Evolutionary conservation across 2,329 filamentous ascomycete genomes (phyloP).

Genomic region (Sarocladium oryzae): DNA sequence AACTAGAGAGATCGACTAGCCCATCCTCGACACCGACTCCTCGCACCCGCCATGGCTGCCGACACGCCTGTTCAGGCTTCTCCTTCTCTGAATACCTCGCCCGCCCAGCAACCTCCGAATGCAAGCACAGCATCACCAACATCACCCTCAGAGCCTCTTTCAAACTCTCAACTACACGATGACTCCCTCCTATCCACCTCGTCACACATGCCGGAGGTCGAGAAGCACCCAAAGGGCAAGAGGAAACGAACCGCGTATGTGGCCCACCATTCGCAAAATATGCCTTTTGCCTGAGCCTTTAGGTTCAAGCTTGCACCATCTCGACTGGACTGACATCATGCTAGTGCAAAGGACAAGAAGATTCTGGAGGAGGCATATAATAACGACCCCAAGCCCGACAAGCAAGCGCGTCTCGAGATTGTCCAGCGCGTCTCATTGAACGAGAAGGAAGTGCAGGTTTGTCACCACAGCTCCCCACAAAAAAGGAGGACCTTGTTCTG

Average conservation of each 20-base stretch:
- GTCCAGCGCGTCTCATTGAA: constrained; percentile 80
- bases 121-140: background rate
- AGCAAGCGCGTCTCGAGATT: constrained; percentile 75
- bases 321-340: background rate
- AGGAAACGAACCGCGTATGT: constrained; percentile 59
- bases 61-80: constrained; percentile 2
- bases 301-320: no score
- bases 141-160: background rate
- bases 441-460: constrained; percentile 94
- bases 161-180: background rate
- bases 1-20: background rate
- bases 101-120: constrained; percentile 15
- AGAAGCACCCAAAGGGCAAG: constrained; percentile 52
- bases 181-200: background rate
- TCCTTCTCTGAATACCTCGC: constrained; percentile 14
- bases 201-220: constrained; percentile 17
- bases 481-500: no score
- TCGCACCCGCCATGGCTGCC: background rate
- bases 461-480: no score
- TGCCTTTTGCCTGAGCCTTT: no score
- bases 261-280: background rate
- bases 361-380: constrained; percentile 82
- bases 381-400: constrained; percentile 85
- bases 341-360: constrained; percentile 79
- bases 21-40: background rate